A percentile compares a stretch with the other conserved stretches of the same genome.
Evolutionary conservation across 1,139 yeast species (phyloP).

Genomic region (Torulaspora globosa): DNA sequence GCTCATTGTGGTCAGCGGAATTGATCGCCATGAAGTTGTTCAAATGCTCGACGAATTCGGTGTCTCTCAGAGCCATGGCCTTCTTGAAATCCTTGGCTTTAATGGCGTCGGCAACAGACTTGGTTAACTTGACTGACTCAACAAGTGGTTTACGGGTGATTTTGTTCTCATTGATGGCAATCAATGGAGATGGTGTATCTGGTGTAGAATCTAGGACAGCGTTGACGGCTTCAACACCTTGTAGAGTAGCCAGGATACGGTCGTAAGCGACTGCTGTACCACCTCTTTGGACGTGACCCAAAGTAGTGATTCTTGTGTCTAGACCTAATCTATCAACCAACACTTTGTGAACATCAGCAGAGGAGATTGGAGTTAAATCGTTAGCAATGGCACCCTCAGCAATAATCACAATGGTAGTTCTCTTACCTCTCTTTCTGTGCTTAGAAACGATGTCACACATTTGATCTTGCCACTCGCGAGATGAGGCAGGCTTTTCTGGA

Average conservation of each 20-base stretch:
- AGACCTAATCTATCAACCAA: constrained; percentile 72
- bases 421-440: constrained; percentile 82
- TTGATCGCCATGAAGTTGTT: constrained; percentile 66
- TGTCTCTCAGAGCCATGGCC: constrained; percentile 83
- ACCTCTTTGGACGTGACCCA: constrained; percentile 98
- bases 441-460: constrained; percentile 65
- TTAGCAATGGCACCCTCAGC: constrained; percentile 96
- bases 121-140: constrained; percentile 83
- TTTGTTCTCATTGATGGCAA: constrained; percentile 83
- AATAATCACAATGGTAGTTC: constrained; percentile 92
- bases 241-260: constrained; percentile 84
- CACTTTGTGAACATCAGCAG: constrained; percentile 74
- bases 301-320: constrained; percentile 89
- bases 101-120: constrained; percentile 84
- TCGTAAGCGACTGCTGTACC: constrained; percentile 96
- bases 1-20: constrained; percentile 60
- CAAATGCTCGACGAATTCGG: constrained; percentile 79
- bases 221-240: constrained; percentile 95
- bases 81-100: constrained; percentile 70
- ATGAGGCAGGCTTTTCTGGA: constrained; percentile 81
- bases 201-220: constrained; percentile 89
- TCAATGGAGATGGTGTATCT: constrained; percentile 91
- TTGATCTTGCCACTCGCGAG: constrained; percentile 68
- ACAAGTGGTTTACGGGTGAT: constrained; percentile 77
- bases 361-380: constrained; percentile 73